A percentile compares a stretch with the other conserved stretches of the same genome.
phyloP scores from a whole-genome alignment of 2,329 filamentous ascomycete species.

The Microcera coccophila region DNA sequence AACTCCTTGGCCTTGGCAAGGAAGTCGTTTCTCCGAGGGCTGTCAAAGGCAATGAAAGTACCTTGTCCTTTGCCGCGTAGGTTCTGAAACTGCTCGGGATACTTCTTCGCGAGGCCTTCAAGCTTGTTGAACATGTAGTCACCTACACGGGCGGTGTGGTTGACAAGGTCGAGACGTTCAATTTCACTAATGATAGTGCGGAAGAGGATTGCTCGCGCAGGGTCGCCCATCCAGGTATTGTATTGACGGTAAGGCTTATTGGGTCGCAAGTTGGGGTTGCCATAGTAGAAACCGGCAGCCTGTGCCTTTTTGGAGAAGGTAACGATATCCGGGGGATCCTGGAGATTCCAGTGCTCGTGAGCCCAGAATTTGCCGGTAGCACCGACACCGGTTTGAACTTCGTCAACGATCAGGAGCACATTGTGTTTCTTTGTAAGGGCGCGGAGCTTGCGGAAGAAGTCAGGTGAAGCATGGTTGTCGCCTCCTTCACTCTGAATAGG shows the following conservation, averaged over 20 bases:
- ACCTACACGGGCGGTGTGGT: slow-evolving; percentile 72
- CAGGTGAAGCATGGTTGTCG: slow-evolving; percentile 86
- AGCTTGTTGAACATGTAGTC: slow-evolving; percentile 73
- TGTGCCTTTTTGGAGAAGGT: slow-evolving; percentile 96
- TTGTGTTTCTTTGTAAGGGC: slow-evolving; percentile 72
- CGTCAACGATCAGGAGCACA: slow-evolving; percentile 85
- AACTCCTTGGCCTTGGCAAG: slow-evolving; percentile 72
- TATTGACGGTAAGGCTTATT: slow-evolving; percentile 96
- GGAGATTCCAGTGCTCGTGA: slow-evolving; percentile 88
- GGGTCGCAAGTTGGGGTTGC: slow-evolving; percentile 71
- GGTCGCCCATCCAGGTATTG: slow-evolving; percentile 98
- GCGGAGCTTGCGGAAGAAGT: slow-evolving; percentile 82
- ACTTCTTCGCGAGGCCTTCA: slow-evolving; percentile 62
- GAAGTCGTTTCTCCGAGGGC: slow-evolving; percentile 73
- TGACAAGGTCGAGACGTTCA: slow-evolving; percentile 69
- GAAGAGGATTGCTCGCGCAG: slow-evolving; percentile 79
- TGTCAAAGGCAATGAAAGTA: slow-evolving; percentile 92
- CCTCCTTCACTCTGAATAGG: slow-evolving; percentile 92
- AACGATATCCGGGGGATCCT: slow-evolving; percentile 81
- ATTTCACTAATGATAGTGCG: slow-evolving; percentile 81
- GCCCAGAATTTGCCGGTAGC: slow-evolving; percentile 96
- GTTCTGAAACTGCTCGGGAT: slow-evolving; percentile 75
- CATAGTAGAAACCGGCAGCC: slow-evolving; percentile 88
- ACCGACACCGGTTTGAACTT: slow-evolving; percentile 90
- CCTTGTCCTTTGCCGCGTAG: slow-evolving; percentile 83